Base-by-base conservation (phyloP, 805 yeast genomes). In the Isabelozyma heimii region DNA sequence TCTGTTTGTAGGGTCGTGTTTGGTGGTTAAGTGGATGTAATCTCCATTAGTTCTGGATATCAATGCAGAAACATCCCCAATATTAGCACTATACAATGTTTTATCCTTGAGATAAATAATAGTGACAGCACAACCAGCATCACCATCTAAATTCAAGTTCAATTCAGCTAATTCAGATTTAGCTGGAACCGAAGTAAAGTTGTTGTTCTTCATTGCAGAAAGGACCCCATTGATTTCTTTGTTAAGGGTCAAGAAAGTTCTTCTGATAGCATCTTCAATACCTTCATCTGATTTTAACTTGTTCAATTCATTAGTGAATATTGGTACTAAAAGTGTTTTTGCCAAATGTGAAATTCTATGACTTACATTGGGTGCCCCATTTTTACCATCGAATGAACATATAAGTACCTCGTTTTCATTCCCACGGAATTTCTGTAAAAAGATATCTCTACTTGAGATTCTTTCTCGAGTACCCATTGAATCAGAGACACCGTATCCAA, bases 401-500 rank as follows among this genome's bases (percentile, higher is more conserved):
- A 92, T 73, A 47, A 94, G 74, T 28, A 84, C 80, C 63, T 91
- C 97, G 57, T 88, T 85, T 42, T 87, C 86, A 47, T 84, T 84
- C 15, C 96, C 96, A 51, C 97, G 77, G 67, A 91, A 90, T 57
- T 87, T 84, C 59, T 91, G 97, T 54, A 87, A 80, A 35, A 94
- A 91, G 38, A 89, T 82, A 69, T 94, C 99, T 60, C 96, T 80
- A 5, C 86, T 81, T 0, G 91, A 80, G 3, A 94, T 79, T 43
- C 75, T 73, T 24, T 82, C 81, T 45, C 83, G 72, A 46, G 75
- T 75, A 1, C 97, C 97, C 56, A 92, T 73, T 3, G 86, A 75
- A 66, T 94, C 99, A 1, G 97, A 87, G 44, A 94, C 91, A 62
- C 99, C 99, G 61, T 91, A 90, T 0, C 90, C 83, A 72, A 88